A percentile compares a stretch with the other conserved stretches of the same genome.
Evolutionary conservation across 1,139 yeast genomes (phyloP).

Genomic region (Blastobotrys elegans): DNA sequence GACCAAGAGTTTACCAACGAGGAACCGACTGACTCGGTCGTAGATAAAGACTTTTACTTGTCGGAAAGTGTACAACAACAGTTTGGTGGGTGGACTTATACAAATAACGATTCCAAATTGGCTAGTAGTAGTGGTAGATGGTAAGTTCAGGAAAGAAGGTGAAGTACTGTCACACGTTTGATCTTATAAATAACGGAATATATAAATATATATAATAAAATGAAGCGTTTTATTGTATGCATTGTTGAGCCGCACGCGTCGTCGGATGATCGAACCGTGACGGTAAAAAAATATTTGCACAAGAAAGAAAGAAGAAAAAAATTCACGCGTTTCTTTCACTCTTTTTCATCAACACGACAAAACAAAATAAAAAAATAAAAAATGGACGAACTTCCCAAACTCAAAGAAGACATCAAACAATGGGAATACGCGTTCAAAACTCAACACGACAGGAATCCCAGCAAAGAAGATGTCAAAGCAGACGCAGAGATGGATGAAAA

Average conservation of each 20-base stretch:
- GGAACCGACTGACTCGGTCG: constrained; percentile 92
- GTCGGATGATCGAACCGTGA: too few species aligned
- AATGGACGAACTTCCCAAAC: constrained; percentile 5
- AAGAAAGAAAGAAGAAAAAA: too few species aligned
- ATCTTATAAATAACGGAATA: too few species aligned
- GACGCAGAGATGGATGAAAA: constrained; percentile 37
- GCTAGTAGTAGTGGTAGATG: constrained; percentile 23
- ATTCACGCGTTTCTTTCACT: too few species aligned
- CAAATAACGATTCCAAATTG: constrained; percentile 39
- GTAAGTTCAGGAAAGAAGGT: constrained; percentile 10
- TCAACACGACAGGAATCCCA: constrained; percentile 46
- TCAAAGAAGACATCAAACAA: constrained; percentile 45
- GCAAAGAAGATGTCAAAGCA: constrained; percentile 49
- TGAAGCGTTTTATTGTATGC: too few species aligned
- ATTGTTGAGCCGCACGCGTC: too few species aligned
- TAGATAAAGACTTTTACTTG: constrained; percentile 61
- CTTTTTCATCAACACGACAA: neutral
- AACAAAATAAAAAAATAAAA: neutral
- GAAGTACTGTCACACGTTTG: too few species aligned
- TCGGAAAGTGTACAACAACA: constrained; percentile 87
- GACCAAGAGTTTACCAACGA: constrained; percentile 91
- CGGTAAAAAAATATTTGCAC: too few species aligned
- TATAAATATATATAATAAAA: too few species aligned
- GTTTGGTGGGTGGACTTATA: constrained; percentile 98
- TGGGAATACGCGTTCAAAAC: constrained; percentile 57